Base-by-base conservation (phyloP, 2,329 filamentous ascomycete genomes). In the Epicoccum sorghinum region DNA sequence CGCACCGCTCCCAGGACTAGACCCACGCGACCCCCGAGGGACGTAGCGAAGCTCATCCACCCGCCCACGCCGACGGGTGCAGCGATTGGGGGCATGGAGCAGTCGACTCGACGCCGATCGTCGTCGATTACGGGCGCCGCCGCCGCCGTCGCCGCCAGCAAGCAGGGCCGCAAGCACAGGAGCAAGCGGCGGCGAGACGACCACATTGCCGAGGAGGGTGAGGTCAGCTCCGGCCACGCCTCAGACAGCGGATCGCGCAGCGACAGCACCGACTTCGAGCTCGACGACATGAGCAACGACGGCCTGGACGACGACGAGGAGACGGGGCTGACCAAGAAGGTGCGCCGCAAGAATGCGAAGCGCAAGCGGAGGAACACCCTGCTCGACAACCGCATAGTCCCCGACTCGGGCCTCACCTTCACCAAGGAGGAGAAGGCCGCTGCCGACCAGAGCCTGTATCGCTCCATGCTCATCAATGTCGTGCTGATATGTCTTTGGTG, bases 401-500 rank as follows among this genome's bases (percentile, higher is more conserved):
- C 67, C 3, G 67, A 67, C n/a, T 22, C 35, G 7, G 46, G 41
- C 24, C 64, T 68, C 62, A 83, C 78, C 42, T 78, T 89, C 38
- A 86, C 87, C n/a, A 82, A 83, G 37, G 86, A 88, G 61, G 90
- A 93, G 77, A 86, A 86, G 75, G 88, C 86, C 67, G 79, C 91
- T 69, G 91, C 90, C 6, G 89, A 95, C 76, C 83, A 86, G 71
- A 87, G 83, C 66, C 84, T 98, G 35, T 59, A 91, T 43, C 87
- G 80, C 71, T 86, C 82, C 52, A 78, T 93, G 50, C 72, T 88
- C 52, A 79, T 93, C 69, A 97, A 98, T 74, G 83, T 82, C n/a
- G 68, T 83, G n/a, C 79, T 99, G 61, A 96, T 98, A 61, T 83
- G 84, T 23, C 76, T 96, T 60, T 99, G 95, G 93, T 95, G 32